phyloP scores from a whole-genome alignment of 176 grass and related monocot species.

The Bothriochloa decipiens region DNA sequence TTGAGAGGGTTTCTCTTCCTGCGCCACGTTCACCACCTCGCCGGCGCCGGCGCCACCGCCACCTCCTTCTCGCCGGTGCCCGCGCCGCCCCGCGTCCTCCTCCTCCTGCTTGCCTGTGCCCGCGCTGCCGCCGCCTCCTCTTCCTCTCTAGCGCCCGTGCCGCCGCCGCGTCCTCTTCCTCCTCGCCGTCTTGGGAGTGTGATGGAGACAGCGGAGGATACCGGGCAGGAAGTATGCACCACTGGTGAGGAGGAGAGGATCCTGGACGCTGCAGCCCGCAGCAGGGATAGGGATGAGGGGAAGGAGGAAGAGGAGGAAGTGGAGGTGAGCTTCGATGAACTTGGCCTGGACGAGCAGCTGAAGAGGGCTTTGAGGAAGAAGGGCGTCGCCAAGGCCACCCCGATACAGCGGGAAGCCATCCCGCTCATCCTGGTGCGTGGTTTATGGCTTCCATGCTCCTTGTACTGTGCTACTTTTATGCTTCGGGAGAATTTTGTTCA shows the following conservation, averaged over 20 bases:
- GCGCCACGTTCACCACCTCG: no score
- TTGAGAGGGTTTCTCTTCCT: no score
- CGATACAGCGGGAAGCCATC: constrained; percentile 79
- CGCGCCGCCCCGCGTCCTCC: no score
- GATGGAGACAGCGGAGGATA: constrained; percentile 12
- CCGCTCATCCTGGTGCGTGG: constrained; percentile 77
- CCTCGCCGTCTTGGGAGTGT: neutral
- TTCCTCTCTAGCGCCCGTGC: no score
- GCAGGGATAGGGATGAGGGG: neutral
- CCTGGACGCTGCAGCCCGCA: neutral
- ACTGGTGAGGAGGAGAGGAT: neutral
- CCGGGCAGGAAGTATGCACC: neutral
- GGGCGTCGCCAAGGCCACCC: constrained; percentile 60
- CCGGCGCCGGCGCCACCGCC: no score
- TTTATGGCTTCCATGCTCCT: neutral
- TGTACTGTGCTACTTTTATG: neutral
- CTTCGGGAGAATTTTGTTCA: constrained; percentile 18
- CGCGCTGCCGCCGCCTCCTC: no score
- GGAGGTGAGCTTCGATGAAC: constrained; percentile 69
- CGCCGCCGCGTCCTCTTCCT: no score
- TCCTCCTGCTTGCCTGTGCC: no score
- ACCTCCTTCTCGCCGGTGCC: no score
- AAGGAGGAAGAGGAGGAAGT: constrained; percentile 59
- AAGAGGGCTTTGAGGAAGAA: constrained; percentile 88
- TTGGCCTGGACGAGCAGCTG: constrained; percentile 78